Evolutionary conservation across 139 green algal species (phyloP).

Genomic region (Tetratostichococcus sp.): DNA sequence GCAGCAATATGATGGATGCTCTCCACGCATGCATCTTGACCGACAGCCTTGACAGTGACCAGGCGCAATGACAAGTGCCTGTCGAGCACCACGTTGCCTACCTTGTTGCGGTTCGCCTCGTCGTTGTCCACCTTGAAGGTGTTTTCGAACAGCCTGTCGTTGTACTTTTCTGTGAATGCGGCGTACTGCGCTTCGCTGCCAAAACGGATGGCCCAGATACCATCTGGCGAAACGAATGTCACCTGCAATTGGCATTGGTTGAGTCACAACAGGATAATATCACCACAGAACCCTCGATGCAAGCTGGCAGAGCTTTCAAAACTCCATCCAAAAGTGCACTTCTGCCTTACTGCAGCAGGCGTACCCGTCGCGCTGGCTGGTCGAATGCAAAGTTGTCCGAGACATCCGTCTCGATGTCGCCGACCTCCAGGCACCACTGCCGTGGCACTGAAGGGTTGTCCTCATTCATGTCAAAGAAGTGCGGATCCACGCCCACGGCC

Average conservation of each 20-base stretch:
- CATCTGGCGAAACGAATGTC: constrained; percentile 44
- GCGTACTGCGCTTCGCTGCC: constrained; percentile 24
- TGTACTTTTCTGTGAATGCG: constrained; percentile 43
- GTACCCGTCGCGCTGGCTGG: not conserved
- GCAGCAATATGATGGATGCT: not conserved
- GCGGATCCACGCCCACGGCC: constrained; percentile 20
- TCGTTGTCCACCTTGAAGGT: constrained; percentile 59
- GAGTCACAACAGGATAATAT: too few relatives aligned
- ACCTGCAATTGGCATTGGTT: too few relatives aligned
- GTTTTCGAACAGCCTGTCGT: constrained; percentile 84
- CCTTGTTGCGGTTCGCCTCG: constrained; percentile 41
- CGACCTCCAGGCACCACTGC: constrained; percentile 47
- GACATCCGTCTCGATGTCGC: constrained; percentile 17
- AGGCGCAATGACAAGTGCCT: not conserved
- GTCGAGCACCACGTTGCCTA: too few relatives aligned
- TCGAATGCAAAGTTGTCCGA: constrained; percentile 37
- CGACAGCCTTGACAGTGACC: not conserved
- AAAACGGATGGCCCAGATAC: constrained; percentile 64
- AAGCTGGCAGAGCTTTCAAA: too few relatives aligned
- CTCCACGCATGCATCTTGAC: too few relatives aligned
- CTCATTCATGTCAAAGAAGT: constrained; percentile 71
- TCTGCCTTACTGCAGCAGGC: too few relatives aligned
- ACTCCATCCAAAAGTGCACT: too few relatives aligned
- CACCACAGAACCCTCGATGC: too few relatives aligned
- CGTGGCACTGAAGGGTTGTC: constrained; percentile 34